Conservation (phyloP, 768 basidiomycete genomes). For the Suillus fuscotomentosus region DNA sequence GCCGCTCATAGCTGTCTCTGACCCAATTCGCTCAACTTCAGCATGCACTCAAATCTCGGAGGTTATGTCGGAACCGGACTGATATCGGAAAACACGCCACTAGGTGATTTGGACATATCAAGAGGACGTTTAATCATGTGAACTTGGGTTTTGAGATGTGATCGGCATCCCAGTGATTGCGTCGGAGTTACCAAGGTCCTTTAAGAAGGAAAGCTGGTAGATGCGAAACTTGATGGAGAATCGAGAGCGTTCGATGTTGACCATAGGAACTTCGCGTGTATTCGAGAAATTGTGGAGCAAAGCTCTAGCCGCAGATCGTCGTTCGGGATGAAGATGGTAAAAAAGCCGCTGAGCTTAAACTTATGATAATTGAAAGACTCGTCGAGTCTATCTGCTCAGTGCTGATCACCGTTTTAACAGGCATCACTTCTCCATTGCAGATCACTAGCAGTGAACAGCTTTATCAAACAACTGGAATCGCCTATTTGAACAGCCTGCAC, state of each 20-base stretch:
- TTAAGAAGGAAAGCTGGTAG: neutral
- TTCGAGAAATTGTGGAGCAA: neutral
- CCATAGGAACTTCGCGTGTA: neutral
- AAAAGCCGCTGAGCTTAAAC: slow-evolving; percentile 3
- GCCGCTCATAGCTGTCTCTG: neutral
- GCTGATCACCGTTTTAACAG: neutral
- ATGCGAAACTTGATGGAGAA: neutral
- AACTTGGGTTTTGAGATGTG: neutral
- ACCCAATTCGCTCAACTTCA: neutral
- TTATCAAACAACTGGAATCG: neutral
- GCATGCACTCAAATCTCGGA: neutral
- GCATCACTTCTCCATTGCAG: neutral
- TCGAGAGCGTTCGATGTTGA: too few species aligned
- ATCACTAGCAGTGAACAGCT: neutral
- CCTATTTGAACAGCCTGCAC: neutral
- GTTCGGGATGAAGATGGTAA: neutral
- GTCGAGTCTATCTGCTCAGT: neutral
- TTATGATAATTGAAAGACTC: neutral
- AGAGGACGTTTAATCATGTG: neutral
- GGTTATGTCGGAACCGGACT: neutral
- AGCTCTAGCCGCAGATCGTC: neutral
- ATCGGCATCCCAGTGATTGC: neutral
- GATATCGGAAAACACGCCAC: neutral
- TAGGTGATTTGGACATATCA: neutral
- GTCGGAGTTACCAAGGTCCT: neutral